Percentiles rank a stretch among this genome's conserved stretches.
Evolutionary conservation across 176 grass and related monocot genomes (phyloP).

Genomic region (Saccharum officinarum): DNA sequence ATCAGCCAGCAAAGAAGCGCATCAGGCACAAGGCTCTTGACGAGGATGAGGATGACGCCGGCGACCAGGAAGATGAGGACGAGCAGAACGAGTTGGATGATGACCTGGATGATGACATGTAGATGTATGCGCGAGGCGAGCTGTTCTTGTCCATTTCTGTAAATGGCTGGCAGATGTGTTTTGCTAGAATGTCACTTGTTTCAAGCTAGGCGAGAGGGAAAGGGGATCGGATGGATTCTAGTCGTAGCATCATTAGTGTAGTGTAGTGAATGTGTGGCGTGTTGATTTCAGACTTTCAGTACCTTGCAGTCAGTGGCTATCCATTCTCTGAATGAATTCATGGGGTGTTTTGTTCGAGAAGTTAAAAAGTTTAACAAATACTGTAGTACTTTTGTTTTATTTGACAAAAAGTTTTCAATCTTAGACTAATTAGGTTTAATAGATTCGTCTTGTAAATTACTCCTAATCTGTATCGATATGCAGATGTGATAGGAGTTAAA

Average conservation of each 20-base stretch:
- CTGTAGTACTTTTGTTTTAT: no score
- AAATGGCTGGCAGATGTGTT: conserved; percentile 35
- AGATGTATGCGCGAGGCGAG: not conserved
- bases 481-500: no score
- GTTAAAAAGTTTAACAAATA: no score
- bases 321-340: not conserved
- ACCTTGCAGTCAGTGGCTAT: not conserved
- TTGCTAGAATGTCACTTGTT: not conserved
- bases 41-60: not conserved
- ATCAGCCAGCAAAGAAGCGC: not conserved
- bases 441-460: no score
- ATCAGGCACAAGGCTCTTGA: not conserved
- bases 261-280: not conserved
- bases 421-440: no score
- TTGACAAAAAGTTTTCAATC: no score
- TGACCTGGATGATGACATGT: conserved; percentile 45
- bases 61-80: not conserved
- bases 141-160: conserved; percentile 7
- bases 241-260: not conserved
- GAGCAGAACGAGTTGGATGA: conserved; percentile 46
- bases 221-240: not conserved
- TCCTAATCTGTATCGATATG: no score
- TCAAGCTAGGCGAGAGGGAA: not conserved
- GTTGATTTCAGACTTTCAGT: not conserved
- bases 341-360: no score